Conservation (phyloP, 345 rosid species). For the Melaleuca alternifolia region DNA sequence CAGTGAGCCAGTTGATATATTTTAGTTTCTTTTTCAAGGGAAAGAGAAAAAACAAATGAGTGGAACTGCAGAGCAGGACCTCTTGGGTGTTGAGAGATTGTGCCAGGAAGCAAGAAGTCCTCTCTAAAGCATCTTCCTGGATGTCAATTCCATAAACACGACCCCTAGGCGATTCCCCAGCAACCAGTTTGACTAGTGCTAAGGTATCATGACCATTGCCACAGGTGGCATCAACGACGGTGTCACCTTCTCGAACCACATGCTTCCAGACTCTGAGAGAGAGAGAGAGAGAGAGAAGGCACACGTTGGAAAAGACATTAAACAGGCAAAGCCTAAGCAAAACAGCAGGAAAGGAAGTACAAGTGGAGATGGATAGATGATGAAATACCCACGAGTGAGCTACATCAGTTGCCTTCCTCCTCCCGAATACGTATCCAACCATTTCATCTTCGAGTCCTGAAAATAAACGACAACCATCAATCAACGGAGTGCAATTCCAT, state of each 20-base stretch:
- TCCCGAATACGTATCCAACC: constrained; percentile 66
- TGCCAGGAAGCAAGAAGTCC: constrained; percentile 42
- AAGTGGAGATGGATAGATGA: not conserved
- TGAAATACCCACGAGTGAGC: constrained; percentile 70
- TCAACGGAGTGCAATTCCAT: not conserved
- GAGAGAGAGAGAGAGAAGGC: not conserved
- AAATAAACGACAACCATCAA: not conserved
- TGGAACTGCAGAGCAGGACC: constrained; percentile 21
- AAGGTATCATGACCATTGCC: constrained; percentile 85
- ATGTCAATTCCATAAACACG: constrained; percentile 76
- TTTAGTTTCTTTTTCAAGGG: too few species aligned
- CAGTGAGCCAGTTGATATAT: not conserved
- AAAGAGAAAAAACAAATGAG: not conserved
- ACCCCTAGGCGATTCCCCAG: constrained; percentile 44
- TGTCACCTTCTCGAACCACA: constrained; percentile 61
- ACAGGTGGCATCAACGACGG: constrained; percentile 79
- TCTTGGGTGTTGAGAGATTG: constrained; percentile 33
- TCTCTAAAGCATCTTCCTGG: constrained; percentile 55
- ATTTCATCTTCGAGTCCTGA: constrained; percentile 62
- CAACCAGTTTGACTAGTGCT: constrained; percentile 63
- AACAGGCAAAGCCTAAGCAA: not conserved
- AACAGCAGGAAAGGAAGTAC: not conserved
- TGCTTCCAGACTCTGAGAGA: constrained; percentile 62
- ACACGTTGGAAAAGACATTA: not conserved
- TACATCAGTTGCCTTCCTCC: constrained; percentile 83